Percentiles rank a stretch among this genome's conserved stretches.
Conservation (phyloP, 2,329 filamentous ascomycete species). For the Venturia aucupariae region DNA sequence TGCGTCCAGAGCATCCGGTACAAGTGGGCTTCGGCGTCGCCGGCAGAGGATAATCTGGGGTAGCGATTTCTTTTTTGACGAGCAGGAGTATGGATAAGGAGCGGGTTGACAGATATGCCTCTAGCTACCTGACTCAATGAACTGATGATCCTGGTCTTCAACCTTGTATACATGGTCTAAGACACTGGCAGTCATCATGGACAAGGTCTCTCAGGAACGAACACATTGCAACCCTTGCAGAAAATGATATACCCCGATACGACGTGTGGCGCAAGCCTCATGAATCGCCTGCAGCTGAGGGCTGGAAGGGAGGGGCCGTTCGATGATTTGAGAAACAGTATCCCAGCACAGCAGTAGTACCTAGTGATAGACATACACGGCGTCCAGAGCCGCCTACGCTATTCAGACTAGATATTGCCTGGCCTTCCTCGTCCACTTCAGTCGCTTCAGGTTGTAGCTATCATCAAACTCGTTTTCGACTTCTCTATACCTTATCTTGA, state of each 20-base stretch:
- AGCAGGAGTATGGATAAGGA: not conserved
- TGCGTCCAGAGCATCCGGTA: not conserved
- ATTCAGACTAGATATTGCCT: not conserved
- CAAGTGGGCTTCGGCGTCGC: not conserved
- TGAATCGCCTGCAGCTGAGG: not conserved
- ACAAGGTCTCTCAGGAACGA: not conserved
- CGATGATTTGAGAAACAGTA: conserved; percentile 3
- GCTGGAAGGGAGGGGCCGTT: not conserved
- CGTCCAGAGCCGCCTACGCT: not conserved
- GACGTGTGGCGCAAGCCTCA: not conserved
- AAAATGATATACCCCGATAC: not conserved
- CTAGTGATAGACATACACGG: not conserved
- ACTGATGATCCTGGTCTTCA: not conserved
- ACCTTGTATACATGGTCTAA: not conserved
- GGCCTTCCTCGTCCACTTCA: not conserved
- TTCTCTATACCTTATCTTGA: no score
- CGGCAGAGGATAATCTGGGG: not conserved
- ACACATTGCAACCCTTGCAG: not conserved
- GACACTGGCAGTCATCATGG: not conserved
- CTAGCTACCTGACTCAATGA: not conserved
- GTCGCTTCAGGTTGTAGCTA: no score
- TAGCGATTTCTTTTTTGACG: not conserved
- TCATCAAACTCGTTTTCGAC: not conserved
- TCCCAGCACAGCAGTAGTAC: no score
- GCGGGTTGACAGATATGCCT: not conserved